These are phyloP conservation scores for Copromyces sp. DNA, from an alignment of 495 filamentous ascomycete species.

Conservation along the genomic window DNA sequence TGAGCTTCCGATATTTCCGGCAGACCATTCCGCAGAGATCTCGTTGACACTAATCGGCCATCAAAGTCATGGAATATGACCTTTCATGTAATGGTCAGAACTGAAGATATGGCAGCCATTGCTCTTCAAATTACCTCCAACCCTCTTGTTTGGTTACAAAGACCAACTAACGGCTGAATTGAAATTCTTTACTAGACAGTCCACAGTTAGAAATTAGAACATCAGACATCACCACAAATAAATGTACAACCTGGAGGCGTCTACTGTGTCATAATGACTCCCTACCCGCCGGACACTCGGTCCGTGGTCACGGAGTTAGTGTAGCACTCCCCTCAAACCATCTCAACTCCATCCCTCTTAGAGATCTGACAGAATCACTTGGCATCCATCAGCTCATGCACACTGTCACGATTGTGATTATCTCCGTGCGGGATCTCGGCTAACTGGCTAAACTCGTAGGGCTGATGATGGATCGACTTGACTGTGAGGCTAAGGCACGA, in stretches of 20 bases:
- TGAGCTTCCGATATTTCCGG: neutral
- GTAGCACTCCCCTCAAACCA: neutral
- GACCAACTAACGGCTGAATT: too few species aligned
- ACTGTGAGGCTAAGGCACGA: neutral
- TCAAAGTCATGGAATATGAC: neutral
- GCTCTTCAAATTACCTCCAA: too few species aligned
- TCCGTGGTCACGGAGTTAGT: neutral
- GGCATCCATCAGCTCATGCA: neutral
- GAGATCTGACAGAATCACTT: neutral
- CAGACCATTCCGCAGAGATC: neutral
- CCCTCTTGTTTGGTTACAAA: too few species aligned
- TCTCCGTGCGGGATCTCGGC: neutral
- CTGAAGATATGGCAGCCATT: neutral
- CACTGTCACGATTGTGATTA: neutral
- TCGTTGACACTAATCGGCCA: neutral
- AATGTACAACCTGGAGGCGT: neutral
- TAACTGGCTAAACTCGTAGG: neutral
- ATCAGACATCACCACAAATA: neutral
- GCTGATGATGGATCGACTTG: neutral
- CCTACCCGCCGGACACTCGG: neutral
- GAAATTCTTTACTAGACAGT: too few species aligned
- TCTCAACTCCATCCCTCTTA: neutral
- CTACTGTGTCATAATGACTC: neutral
- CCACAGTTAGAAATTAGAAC: too few species aligned
- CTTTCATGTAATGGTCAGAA: neutral